Base-by-base conservation (phyloP, 208 protist genomes). In the Leishmania turanica region DNA sequence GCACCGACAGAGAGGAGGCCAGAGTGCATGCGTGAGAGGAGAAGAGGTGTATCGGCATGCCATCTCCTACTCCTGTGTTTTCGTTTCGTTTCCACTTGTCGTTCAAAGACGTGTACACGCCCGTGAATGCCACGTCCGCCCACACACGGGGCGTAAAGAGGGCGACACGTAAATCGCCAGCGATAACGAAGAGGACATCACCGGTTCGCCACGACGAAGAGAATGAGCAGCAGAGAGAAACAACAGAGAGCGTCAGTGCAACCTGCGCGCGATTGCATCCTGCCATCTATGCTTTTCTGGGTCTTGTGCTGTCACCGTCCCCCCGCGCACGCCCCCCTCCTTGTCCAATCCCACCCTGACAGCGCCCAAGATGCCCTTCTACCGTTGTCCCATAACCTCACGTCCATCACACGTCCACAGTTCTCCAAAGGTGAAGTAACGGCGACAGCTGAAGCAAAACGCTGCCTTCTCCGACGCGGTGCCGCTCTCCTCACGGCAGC, bases 401-500 rank as follows among this genome's bases (percentile, higher is more conserved):
- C 78, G 77, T 27, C 53, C 75, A 70, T 84, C 82, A n/a, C 81
- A 75, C 5, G 79, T 68, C 11, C 31, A 40, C 65, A 97, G 80
- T 24, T 97, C 94, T 11, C 80, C 88, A 88, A 94, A 92, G 2
- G 89, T 93, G 72, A 93, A 97, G 45, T 90, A 90, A n/a, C 88
- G 86, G 45, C 88, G 82, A 78, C 94, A 97, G 78, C 85, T 91
- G 77, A 96, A 94, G 75, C 94, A 97, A 81, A 96, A 97, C 1
- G 92, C 94, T 3, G 90, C 93, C 72, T 85, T 88, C 15, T 89
- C 84, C 17, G 81, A 78, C 6, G 78, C 70, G 7, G 83, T 49
- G 1, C 87, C 89, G 2, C 69, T 72, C 60, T 60, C 53, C 1
- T 82, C 69, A 7, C 51, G 47, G 62, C 75, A 88, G 72, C 84